Evolutionary conservation across 2,329 filamentous ascomycete genomes (phyloP).

Genomic region (Penicillium freii): DNA sequence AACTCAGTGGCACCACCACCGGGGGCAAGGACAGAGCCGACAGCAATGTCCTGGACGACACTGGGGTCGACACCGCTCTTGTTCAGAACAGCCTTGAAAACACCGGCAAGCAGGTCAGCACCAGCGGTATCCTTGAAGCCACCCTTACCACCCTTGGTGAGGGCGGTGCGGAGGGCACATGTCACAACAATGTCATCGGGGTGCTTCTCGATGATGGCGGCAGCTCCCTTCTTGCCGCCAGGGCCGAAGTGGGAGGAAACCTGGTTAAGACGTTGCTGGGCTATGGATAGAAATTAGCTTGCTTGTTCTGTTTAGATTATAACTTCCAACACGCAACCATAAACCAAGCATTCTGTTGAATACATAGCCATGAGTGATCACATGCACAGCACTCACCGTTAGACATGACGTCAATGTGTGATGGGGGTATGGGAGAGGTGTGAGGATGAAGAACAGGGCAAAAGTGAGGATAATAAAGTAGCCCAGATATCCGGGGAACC

Average conservation of each 20-base stretch:
- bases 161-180: slow-evolving; percentile 82
- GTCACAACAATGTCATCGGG: slow-evolving; percentile 81
- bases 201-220: slow-evolving; percentile 47
- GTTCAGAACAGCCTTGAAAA: slow-evolving; percentile 75
- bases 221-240: slow-evolving; percentile 35
- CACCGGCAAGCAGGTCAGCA: slow-evolving; percentile 79
- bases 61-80: slow-evolving; percentile 85
- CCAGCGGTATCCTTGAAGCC: slow-evolving; percentile 92
- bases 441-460: not conserved
- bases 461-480: slow-evolving; percentile 1
- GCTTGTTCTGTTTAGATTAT: not conserved
- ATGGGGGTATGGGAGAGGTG: slow-evolving; percentile 3
- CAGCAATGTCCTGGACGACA: slow-evolving; percentile 87
- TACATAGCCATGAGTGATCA: slow-evolving; percentile 10
- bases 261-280: slow-evolving; percentile 59
- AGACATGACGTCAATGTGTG: slow-evolving; percentile 41
- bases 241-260: slow-evolving; percentile 56
- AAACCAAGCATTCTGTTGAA: slow-evolving; percentile 4
- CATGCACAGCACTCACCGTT: slow-evolving; percentile 34
- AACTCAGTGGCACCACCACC: slow-evolving; percentile 96
- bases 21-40: slow-evolving; percentile 86
- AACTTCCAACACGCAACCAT: not conserved
- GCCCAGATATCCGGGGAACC: slow-evolving; percentile 4
- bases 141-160: slow-evolving; percentile 91
- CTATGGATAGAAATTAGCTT: slow-evolving; percentile 34